phyloP scores from a whole-genome alignment of 495 filamentous ascomycete genomes.

The Schizothecium vesticola region DNA sequence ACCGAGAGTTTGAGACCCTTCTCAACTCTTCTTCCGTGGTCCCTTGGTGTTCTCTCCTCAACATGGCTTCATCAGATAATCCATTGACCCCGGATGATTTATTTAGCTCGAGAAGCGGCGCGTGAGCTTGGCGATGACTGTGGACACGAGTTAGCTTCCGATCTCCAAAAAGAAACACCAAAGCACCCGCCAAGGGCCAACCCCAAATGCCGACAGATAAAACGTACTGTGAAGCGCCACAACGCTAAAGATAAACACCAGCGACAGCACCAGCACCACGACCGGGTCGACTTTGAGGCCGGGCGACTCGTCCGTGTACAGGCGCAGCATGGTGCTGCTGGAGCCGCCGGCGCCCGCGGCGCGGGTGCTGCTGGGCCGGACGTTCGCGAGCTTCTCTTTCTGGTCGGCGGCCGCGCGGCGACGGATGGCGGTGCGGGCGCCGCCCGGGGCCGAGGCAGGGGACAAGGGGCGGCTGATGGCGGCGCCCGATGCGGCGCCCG shows the following conservation, averaged over 20 bases:
- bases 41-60: not conserved
- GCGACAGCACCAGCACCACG: slow-evolving; percentile 85
- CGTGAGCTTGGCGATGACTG: slow-evolving; percentile 96
- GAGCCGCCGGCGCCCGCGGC: slow-evolving; percentile 93
- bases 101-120: slow-evolving; percentile 74
- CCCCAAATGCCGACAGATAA: not conserved
- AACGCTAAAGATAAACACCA: slow-evolving; percentile 98
- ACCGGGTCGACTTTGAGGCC: slow-evolving; percentile 96
- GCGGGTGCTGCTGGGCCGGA: slow-evolving; percentile 80
- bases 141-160: slow-evolving; percentile 7
- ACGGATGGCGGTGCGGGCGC: slow-evolving; percentile 89
- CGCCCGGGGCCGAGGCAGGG: slow-evolving; percentile 77
- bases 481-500: slow-evolving; percentile 51
- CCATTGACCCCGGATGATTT: not conserved
- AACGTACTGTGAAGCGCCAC: slow-evolving; percentile 91
- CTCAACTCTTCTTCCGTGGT: not conserved
- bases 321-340: slow-evolving; percentile 96
- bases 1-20: not conserved
- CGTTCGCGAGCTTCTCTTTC: slow-evolving; percentile 91
- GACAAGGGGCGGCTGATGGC: slow-evolving; percentile 73
- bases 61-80: not conserved
- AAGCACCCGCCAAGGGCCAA: not conserved
- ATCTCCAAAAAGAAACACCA: not conserved
- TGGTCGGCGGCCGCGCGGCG: slow-evolving; percentile 91
- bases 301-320: slow-evolving; percentile 98